phyloP scores from a whole-genome alignment of 2,329 filamentous ascomycete genomes.

The Colletotrichum cuscutae region DNA sequence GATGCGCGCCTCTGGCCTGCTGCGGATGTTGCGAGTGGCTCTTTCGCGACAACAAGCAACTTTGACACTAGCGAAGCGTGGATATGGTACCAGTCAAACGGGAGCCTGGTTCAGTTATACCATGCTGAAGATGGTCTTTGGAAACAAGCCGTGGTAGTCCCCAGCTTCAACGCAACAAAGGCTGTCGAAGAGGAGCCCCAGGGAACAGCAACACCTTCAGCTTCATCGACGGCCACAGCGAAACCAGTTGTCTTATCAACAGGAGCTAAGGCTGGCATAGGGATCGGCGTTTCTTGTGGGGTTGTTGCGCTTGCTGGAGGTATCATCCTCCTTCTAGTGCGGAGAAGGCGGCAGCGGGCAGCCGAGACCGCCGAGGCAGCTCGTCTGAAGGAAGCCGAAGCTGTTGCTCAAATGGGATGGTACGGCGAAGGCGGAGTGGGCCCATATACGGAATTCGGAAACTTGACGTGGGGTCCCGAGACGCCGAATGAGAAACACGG shows the following conservation, averaged over 20 bases:
- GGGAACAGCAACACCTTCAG: neutral
- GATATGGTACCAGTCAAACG: slow-evolving; percentile 48
- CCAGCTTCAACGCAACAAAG: slow-evolving; percentile 39
- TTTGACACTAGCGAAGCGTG: slow-evolving; percentile 39
- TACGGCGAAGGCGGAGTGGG: slow-evolving; percentile 40
- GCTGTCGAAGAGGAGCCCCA: slow-evolving; percentile 11
- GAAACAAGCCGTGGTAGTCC: slow-evolving; percentile 41
- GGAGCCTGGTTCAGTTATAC: slow-evolving; percentile 43
- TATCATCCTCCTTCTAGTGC: slow-evolving; percentile 59
- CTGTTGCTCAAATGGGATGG: slow-evolving; percentile 39
- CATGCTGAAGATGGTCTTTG: slow-evolving; percentile 43
- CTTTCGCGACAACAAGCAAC: slow-evolving; percentile 44
- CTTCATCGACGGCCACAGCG: slow-evolving; percentile 47
- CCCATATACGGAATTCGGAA: slow-evolving; percentile 20
- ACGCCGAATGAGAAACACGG: slow-evolving; percentile 20
- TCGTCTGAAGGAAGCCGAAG: slow-evolving; percentile 38
- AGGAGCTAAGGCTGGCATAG: slow-evolving; percentile 67
- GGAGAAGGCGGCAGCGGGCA: slow-evolving; percentile 47
- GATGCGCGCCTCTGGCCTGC: slow-evolving; percentile 42
- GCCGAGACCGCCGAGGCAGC: slow-evolving; percentile 39
- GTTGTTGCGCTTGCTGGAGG: slow-evolving; percentile 53
- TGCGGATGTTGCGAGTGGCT: slow-evolving; percentile 43
- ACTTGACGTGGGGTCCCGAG: slow-evolving; percentile 7
- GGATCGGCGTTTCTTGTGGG: slow-evolving; percentile 60
- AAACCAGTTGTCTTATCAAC: slow-evolving; percentile 49